A percentile compares a stretch with the other conserved stretches of the same genome.
These are phyloP conservation scores for Bremia lactucae DNA, from an alignment of 352 stramenopile genomes.

Conservation along the genomic window DNA sequence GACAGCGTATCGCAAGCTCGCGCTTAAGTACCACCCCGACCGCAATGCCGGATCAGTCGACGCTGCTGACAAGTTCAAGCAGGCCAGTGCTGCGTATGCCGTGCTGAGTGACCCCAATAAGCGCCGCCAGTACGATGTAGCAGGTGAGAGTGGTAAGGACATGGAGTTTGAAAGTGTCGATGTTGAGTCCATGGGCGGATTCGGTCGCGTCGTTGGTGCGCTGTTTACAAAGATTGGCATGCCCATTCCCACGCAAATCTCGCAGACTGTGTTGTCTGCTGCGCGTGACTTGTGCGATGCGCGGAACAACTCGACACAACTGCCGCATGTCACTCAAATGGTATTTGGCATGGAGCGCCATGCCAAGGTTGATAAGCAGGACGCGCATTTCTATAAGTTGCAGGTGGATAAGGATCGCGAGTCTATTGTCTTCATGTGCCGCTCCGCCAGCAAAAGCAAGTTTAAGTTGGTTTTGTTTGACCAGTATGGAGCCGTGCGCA, in stretches of 20 bases:
- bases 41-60: slow-evolving; percentile 72
- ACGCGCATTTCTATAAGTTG: slow-evolving; percentile 82
- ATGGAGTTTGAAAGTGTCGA: slow-evolving; percentile 76
- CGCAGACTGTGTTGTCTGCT: slow-evolving; percentile 68
- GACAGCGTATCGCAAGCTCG: slow-evolving; percentile 80
- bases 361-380: slow-evolving; percentile 79
- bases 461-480: slow-evolving; percentile 86
- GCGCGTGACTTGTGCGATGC: slow-evolving; percentile 67
- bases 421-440: slow-evolving; percentile 75
- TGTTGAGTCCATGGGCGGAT: slow-evolving; percentile 75
- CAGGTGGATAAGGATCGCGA: slow-evolving; percentile 59
- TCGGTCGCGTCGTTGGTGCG: slow-evolving; percentile 72
- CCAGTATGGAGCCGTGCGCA: slow-evolving; percentile 56
- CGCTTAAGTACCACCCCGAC: slow-evolving; percentile 86
- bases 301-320: slow-evolving; percentile 51
- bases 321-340: slow-evolving; percentile 50
- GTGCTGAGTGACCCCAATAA: slow-evolving; percentile 84
- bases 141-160: slow-evolving; percentile 58
- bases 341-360: slow-evolving; percentile 61
- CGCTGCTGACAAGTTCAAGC: slow-evolving; percentile 78
- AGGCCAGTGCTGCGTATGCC: slow-evolving; percentile 76
- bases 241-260: slow-evolving; percentile 83
- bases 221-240: slow-evolving; percentile 86
- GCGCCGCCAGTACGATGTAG: slow-evolving; percentile 77
- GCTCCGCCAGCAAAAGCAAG: slow-evolving; percentile 75